Conservation (phyloP, 2,329 filamentous ascomycete genomes). For the Escovopsis sp. region DNA sequence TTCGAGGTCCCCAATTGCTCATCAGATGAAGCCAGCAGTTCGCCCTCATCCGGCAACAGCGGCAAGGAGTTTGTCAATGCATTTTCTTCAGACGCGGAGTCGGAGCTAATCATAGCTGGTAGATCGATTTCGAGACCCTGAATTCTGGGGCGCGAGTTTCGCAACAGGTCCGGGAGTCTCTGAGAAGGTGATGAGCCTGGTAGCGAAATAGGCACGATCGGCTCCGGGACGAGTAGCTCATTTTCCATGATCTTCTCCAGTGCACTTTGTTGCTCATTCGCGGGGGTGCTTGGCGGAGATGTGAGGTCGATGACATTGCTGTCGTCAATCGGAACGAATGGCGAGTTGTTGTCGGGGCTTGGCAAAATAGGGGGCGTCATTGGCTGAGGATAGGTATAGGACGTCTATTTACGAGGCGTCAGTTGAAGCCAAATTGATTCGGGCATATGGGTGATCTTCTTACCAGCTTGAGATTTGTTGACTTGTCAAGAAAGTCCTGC, state of each 20-base stretch:
- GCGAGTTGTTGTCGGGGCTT: slow-evolving; percentile 7
- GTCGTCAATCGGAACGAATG: slow-evolving; percentile 10
- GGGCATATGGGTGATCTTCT: background rate
- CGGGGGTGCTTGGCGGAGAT: slow-evolving; percentile 18
- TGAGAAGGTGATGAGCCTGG: slow-evolving; percentile 7
- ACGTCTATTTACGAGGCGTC: background rate
- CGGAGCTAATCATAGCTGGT: slow-evolving; percentile 10
- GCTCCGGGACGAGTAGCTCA: slow-evolving; percentile 11
- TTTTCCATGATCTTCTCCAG: slow-evolving; percentile 4
- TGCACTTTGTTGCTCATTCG: background rate
- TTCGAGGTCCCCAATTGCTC: slow-evolving; percentile 9
- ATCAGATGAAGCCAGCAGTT: background rate
- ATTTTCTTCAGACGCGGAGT: background rate
- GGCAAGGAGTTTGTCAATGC: background rate
- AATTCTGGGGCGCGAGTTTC: background rate
- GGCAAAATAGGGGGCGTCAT: slow-evolving; percentile 18
- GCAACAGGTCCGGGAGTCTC: background rate
- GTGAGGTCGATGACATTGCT: slow-evolving; percentile 14
- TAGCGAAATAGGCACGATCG: slow-evolving; percentile 4
- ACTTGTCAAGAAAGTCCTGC: background rate
- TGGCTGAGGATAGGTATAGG: slow-evolving; percentile 4
- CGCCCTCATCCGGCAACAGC: background rate
- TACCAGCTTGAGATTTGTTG: background rate
- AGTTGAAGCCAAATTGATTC: background rate
- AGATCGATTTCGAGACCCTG: slow-evolving; percentile 11